Evolutionary conservation across 192 early-diverging fungal genomes (phyloP).

Genomic region (Spizellomyces punctatus): DNA sequence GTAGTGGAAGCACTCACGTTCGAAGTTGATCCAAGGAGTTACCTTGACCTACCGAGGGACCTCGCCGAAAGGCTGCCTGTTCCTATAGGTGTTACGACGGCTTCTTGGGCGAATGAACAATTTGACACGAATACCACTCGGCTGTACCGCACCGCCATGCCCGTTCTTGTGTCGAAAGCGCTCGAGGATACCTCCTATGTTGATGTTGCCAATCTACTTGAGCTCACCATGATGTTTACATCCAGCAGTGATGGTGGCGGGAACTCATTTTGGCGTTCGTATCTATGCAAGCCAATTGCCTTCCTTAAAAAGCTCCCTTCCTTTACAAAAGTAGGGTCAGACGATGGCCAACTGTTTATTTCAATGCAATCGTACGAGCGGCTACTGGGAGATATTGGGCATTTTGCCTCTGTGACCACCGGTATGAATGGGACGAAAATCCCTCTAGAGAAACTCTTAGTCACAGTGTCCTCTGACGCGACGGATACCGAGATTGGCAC

Average conservation of each 20-base stretch:
- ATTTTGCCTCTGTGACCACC: background rate
- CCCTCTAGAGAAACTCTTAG: constrained; percentile 10
- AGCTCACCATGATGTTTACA: constrained; percentile 1
- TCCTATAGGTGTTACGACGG: background rate
- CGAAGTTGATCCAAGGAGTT: background rate
- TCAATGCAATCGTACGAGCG: constrained; percentile 3
- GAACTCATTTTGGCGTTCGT: background rate
- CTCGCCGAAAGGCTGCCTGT: background rate
- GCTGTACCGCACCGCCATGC: constrained; percentile 12
- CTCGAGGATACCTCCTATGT: background rate
- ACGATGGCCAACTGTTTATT: constrained; percentile 7
- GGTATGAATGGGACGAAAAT: constrained; percentile 8
- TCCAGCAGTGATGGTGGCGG: background rate
- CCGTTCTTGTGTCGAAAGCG: constrained; percentile 12
- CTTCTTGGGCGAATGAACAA: constrained; percentile 3
- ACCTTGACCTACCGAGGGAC: background rate
- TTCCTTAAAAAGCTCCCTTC: constrained; percentile 9
- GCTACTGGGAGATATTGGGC: constrained; percentile 8
- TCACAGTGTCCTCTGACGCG: constrained; percentile 1
- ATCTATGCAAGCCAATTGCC: constrained; percentile 25
- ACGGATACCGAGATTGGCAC: constrained; percentile 17
- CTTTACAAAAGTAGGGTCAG: constrained; percentile 7
- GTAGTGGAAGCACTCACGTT: background rate
- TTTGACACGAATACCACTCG: background rate
- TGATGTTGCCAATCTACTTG: background rate